These are phyloP conservation scores for Alternaria novae-zelandiae DNA, from an alignment of 2,329 filamentous ascomycete genomes.

Conservation along the genomic window DNA sequence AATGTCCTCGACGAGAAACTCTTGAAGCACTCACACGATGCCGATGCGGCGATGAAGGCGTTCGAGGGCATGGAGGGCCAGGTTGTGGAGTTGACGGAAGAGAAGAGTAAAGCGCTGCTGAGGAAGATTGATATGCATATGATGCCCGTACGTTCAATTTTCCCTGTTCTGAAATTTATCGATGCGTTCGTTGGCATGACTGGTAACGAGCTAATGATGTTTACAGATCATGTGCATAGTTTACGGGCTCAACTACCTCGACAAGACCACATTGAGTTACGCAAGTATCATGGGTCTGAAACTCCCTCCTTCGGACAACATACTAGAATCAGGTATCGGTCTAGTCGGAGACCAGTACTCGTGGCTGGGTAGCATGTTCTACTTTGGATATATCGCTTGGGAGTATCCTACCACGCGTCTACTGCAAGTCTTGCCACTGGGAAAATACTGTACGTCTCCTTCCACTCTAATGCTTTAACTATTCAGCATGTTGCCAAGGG, in stretches of 20 bases:
- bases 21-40: slow-evolving; percentile 62
- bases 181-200: background rate
- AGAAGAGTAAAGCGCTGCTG: slow-evolving; percentile 65
- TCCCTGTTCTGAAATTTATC: background rate
- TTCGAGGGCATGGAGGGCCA: slow-evolving; percentile 59
- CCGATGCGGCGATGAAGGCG: slow-evolving; percentile 66
- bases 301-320: slow-evolving; percentile 36
- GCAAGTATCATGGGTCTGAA: slow-evolving; percentile 59
- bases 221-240: slow-evolving; percentile 59
- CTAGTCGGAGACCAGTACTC: slow-evolving; percentile 60
- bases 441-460: slow-evolving; percentile 61
- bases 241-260: slow-evolving; percentile 67
- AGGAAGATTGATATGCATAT: slow-evolving; percentile 67
- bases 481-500: background rate
- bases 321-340: slow-evolving; percentile 49
- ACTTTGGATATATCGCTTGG: slow-evolving; percentile 63
- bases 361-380: slow-evolving; percentile 60
- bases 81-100: slow-evolving; percentile 60
- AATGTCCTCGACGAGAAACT: slow-evolving; percentile 31
- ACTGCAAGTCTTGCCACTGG: slow-evolving; percentile 68
- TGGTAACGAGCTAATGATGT: background rate
- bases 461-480: background rate
- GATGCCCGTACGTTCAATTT: slow-evolving; percentile 55
- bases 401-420: slow-evolving; percentile 72
- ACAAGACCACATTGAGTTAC: slow-evolving; percentile 64